Evolutionary conservation across 768 basidiomycete species (phyloP).

Genomic region (Kwoniella dejecticola): DNA sequence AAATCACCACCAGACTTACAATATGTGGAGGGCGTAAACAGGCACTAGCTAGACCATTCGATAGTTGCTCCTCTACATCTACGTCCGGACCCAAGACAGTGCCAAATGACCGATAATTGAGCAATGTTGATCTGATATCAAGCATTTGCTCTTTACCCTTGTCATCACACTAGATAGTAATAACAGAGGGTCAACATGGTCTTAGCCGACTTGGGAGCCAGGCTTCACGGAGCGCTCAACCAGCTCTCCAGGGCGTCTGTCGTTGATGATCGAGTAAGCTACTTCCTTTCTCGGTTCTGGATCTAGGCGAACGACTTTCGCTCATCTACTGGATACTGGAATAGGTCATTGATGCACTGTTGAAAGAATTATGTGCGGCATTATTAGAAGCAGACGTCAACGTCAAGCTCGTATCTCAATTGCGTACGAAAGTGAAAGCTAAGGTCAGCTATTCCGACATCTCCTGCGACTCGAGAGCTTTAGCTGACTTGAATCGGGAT

Average conservation of each 20-base stretch:
- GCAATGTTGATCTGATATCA: not conserved
- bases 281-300: not conserved
- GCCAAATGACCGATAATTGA: conserved; percentile 1
- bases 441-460: conserved; percentile 63
- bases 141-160: not conserved
- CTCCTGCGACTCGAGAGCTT: too few relatives aligned
- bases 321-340: too few relatives aligned
- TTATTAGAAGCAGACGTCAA: conserved; percentile 97
- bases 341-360: conserved; percentile 91
- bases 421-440: conserved; percentile 84
- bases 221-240: conserved; percentile 88
- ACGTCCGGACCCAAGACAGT: not conserved
- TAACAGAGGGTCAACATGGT: conserved; percentile 69
- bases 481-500: conserved; percentile 12
- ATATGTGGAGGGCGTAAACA: too few relatives aligned
- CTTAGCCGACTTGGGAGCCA: conserved; percentile 88
- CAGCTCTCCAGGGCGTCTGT: conserved; percentile 82
- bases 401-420: conserved; percentile 85
- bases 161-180: not conserved
- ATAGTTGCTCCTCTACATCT: not conserved
- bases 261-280: conserved; percentile 82
- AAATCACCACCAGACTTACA: too few relatives aligned
- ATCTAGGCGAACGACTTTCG: too few relatives aligned
- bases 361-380: conserved; percentile 93
- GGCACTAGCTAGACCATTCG: too few relatives aligned